Conservation (phyloP, 2,329 filamentous ascomycete genomes). For the Phialocephala sp. region DNA sequence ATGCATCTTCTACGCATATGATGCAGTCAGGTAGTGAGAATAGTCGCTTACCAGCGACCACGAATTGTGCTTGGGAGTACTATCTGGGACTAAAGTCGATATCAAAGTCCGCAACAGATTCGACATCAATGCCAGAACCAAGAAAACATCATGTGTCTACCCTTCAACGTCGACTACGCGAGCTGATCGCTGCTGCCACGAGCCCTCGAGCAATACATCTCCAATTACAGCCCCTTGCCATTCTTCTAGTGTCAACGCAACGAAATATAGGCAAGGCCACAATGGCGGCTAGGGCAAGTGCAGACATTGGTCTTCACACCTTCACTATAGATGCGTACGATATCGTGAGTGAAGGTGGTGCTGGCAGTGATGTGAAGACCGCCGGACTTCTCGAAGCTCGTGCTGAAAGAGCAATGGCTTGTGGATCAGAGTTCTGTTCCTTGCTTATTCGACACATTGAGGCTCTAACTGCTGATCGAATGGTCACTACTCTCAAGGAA, state of each 20-base stretch:
- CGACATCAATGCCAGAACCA: slow-evolving; percentile 50
- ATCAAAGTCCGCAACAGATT: slow-evolving; percentile 55
- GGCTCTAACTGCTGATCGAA: slow-evolving; percentile 87
- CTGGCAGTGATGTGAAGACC: slow-evolving; percentile 90
- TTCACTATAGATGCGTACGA: slow-evolving; percentile 93
- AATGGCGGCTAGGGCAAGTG: slow-evolving; percentile 75
- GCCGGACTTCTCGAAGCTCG: slow-evolving; percentile 88
- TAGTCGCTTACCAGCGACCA: slow-evolving; percentile 76
- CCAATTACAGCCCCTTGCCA: slow-evolving; percentile 84
- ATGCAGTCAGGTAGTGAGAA: slow-evolving; percentile 89
- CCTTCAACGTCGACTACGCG: slow-evolving; percentile 74
- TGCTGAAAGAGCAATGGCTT: slow-evolving; percentile 86
- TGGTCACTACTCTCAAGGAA: slow-evolving; percentile 83
- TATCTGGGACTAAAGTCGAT: slow-evolving; percentile 80
- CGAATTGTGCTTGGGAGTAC: slow-evolving; percentile 83
- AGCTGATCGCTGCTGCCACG: slow-evolving; percentile 86
- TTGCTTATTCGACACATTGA: slow-evolving; percentile 91
- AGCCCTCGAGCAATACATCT: slow-evolving; percentile 86
- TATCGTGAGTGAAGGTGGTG: slow-evolving; percentile 87
- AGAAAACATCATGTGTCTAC: slow-evolving; percentile 59
- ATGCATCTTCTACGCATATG: slow-evolving; percentile 85
- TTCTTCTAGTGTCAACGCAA: slow-evolving; percentile 89
- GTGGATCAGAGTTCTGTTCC: slow-evolving; percentile 81
- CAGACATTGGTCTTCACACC: slow-evolving; percentile 87
- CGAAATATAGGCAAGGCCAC: slow-evolving; percentile 92